Evolutionary conservation across 768 basidiomycete genomes (phyloP), one percentile per base, ranked within the genome.

Genomic region (Symmetrospora coprosmae): DNA sequence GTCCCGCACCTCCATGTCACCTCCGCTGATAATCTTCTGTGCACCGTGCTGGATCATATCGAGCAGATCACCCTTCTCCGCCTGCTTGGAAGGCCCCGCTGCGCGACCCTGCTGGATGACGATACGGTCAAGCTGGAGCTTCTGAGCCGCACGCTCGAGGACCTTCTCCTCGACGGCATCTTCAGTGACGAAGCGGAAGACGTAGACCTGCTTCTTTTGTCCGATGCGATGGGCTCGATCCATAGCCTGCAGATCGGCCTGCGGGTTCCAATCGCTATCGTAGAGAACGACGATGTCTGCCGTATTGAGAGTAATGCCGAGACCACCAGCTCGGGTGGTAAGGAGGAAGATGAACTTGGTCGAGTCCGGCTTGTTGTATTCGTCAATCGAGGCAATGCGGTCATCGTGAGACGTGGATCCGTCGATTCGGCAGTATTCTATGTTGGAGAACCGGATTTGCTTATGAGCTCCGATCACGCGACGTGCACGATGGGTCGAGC

Each of bases 21-120:
- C 83, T 2, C 82, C 76, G 69, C 84, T 92, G 72, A 97, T 90
- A 59, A 99, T 96, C 73, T 88, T 86, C 71, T 97, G 92, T 0
- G 90, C 92, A 19, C 94, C 92, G 68, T 92, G 89, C 5, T 90
- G 84, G 61, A 99, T 97, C 89, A 97, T 99, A 70, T 97, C 91
- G 34, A 97, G 75, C 14, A 99, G 77, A 61, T 97, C 94, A 47
- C 97, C 94, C 75, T 97, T 97, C 25, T 25, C 47, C 13, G 16
- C 35, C 14, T 43, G 21, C 1, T 3, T 25, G 21, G 19, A 34
- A 33, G 70, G 65, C 33, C 71, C 72, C 68, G 87, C 85, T 33
- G 84, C 82, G 48, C 90, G 79, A 3, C 92, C 92, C 58, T 96
- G 91, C 71, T 96, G 91, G 61, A 97, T 96, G 63, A 96, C 92